Evolutionary conservation across 345 rosid genomes (phyloP), one percentile per base, ranked within the genome.

Genomic region (Turritis glabra): DNA sequence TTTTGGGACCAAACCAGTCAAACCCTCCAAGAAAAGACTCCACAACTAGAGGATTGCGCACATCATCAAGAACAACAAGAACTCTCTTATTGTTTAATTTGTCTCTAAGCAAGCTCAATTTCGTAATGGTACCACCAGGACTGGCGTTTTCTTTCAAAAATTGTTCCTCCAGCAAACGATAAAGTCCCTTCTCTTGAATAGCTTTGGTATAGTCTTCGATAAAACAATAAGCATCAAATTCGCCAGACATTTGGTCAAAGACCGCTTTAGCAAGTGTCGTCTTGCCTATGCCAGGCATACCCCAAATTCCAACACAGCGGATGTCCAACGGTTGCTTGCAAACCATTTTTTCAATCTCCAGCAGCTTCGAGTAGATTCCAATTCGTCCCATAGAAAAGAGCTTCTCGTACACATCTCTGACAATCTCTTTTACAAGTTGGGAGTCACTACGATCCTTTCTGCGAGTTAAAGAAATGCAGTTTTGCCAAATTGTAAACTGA

Each of bases 281-380:
- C 50, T 67, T 67, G 7, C 57, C 70, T 48, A 65, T 65, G 8
- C 70, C 70, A 48, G 55, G 56, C 70, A 48, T 65, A 32, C 70
- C 70, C 57, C 70, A 65, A 17, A 65, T 65, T 2, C 70, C 70
- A 25, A 65, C 12, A 21, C 46, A 0, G 4, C 35, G 47, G 11
- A 67, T 37, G 48, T 37, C 72, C 0, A 3, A 0, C 0, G 50
- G 60, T 53, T 52, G 48, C 38, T 37, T 53, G 50, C 3, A 5
- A 21, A 67, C 22, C 33, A 67, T 47, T 4, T 37, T 53, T 53
- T 68, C 26, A 5, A 68, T 53, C 29, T 53, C 51, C 37, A 68
- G 0, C 11, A 68, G 57, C 25, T 51, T 68, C 5, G 62, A 11
- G 17, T 68, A 53, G 38, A 68, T 38, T 38, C 72, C 72, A 44